Percentiles rank a stretch among this genome's conserved stretches.
phyloP scores from a whole-genome alignment of 2,329 filamentous ascomycete genomes.

The Talaromyces sp. region DNA sequence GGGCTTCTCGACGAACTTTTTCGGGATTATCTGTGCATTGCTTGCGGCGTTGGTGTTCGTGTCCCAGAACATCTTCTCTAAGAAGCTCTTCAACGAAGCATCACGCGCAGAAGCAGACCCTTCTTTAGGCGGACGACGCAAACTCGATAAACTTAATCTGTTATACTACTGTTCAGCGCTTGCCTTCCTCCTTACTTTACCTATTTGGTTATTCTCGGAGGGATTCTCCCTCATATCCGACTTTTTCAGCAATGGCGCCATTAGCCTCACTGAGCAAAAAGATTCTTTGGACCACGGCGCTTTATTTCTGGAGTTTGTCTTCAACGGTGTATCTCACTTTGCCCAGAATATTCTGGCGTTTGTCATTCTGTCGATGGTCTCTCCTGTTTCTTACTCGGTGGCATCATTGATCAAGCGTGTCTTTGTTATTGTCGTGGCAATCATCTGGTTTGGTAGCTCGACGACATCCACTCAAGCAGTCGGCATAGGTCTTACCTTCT shows the following conservation, averaged over 20 bases:
- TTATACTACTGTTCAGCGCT: conserved; percentile 95
- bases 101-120: conserved; percentile 76
- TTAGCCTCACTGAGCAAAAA: conserved; percentile 73
- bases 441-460: conserved; percentile 91
- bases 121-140: conserved; percentile 60
- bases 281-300: conserved; percentile 64
- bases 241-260: conserved; percentile 74
- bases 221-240: conserved; percentile 74
- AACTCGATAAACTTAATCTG: conserved; percentile 94
- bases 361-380: conserved; percentile 84
- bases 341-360: conserved; percentile 95
- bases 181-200: conserved; percentile 81
- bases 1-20: conserved; percentile 80
- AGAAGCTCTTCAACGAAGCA: conserved; percentile 94
- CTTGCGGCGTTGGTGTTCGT: conserved; percentile 92
- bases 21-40: conserved; percentile 86
- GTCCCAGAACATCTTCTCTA: conserved; percentile 97
- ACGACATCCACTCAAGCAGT: conserved; percentile 79
- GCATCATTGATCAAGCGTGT: conserved; percentile 95
- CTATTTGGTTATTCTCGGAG: conserved; percentile 92
- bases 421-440: conserved; percentile 91
- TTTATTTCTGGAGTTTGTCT: conserved; percentile 77
- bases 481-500: conserved; percentile 83
- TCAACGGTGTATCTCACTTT: conserved; percentile 97
- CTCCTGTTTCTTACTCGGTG: conserved; percentile 94